Conservation (phyloP, 371 early-diverging fungal species). For the Capillidium heterosporum region DNA sequence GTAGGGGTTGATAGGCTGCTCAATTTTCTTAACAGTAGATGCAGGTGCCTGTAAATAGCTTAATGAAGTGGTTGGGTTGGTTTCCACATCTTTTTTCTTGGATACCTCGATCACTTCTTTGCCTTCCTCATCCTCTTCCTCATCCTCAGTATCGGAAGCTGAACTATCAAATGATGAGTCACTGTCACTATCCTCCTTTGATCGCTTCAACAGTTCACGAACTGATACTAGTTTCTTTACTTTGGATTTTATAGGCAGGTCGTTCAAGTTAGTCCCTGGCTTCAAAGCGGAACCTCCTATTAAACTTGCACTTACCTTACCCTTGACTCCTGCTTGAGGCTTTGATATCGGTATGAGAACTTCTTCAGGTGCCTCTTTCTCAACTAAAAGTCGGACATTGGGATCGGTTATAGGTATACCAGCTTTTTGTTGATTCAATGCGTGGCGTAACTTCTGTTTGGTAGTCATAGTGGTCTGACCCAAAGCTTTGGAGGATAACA, state of each 20-base stretch:
- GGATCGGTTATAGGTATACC: slow-evolving; percentile 38
- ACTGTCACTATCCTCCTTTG: slow-evolving; percentile 23
- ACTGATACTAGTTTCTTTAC: slow-evolving; percentile 9
- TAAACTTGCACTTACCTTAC: not conserved
- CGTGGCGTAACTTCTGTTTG: slow-evolving; percentile 48
- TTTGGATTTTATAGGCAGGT: not conserved
- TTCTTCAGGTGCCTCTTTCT: slow-evolving; percentile 16
- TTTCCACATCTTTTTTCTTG: slow-evolving; percentile 14
- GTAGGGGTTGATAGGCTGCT: slow-evolving; percentile 12
- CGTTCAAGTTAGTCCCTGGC: not conserved
- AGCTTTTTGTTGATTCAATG: slow-evolving; percentile 48
- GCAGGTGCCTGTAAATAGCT: slow-evolving; percentile 16
- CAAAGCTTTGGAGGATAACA: slow-evolving; percentile 61
- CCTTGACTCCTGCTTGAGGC: not conserved
- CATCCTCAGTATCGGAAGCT: slow-evolving; percentile 21
- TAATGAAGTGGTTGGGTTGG: slow-evolving; percentile 14
- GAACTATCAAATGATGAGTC: slow-evolving; percentile 49
- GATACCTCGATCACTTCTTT: slow-evolving; percentile 4
- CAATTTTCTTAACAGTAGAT: slow-evolving; percentile 8
- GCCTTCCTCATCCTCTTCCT: slow-evolving; percentile 17
- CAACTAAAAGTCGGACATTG: slow-evolving; percentile 21
- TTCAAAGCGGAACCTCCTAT: not conserved
- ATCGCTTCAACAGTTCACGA: not conserved
- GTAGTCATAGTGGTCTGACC: slow-evolving; percentile 48
- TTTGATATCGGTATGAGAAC: not conserved